Evolutionary conservation across 1,284 basidiomycete species (phyloP).

Genomic region (Fistulina hepatica): DNA sequence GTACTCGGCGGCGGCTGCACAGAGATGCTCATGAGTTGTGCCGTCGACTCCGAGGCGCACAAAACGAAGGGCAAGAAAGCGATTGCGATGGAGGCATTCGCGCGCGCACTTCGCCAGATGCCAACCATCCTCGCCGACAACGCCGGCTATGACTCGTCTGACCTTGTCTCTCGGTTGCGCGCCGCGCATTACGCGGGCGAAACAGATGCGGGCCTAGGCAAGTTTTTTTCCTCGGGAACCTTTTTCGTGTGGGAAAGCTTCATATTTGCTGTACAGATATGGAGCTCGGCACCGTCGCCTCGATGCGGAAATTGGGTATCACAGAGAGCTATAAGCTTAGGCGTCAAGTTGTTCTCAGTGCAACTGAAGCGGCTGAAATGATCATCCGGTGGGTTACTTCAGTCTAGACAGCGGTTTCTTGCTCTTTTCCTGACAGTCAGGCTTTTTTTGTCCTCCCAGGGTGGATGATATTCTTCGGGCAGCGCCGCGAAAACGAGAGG

Average conservation of each 20-base stretch:
- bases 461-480: slow-evolving; percentile 63
- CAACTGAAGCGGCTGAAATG: slow-evolving; percentile 98
- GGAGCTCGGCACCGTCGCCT: slow-evolving; percentile 75
- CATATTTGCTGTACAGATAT: slow-evolving; percentile 52
- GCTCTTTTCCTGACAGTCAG: slow-evolving; percentile 6
- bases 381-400: slow-evolving; percentile 69
- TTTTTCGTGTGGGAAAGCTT: slow-evolving; percentile 1
- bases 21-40: slow-evolving; percentile 96
- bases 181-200: slow-evolving; percentile 93
- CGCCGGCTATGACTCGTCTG: slow-evolving; percentile 94
- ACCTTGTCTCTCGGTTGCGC: slow-evolving; percentile 82
- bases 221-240: slow-evolving; percentile 19
- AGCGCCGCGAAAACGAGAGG: slow-evolving; percentile 54
- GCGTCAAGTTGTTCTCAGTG: slow-evolving; percentile 87
- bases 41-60: slow-evolving; percentile 83
- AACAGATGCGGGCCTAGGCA: slow-evolving; percentile 76
- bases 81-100: slow-evolving; percentile 89
- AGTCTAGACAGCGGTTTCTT: background rate
- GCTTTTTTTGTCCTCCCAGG: slow-evolving; percentile 22
- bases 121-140: slow-evolving; percentile 97
- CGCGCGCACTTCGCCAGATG: slow-evolving; percentile 83
- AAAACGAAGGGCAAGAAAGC: slow-evolving; percentile 91
- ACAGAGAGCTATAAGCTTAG: slow-evolving; percentile 98
- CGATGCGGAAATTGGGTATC: slow-evolving; percentile 82
- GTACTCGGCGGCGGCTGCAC: slow-evolving; percentile 95